A percentile compares a stretch with the other conserved stretches of the same genome.
Conservation (phyloP, 2,329 filamentous ascomycete genomes). For the Neofusicoccum laricinum region DNA sequence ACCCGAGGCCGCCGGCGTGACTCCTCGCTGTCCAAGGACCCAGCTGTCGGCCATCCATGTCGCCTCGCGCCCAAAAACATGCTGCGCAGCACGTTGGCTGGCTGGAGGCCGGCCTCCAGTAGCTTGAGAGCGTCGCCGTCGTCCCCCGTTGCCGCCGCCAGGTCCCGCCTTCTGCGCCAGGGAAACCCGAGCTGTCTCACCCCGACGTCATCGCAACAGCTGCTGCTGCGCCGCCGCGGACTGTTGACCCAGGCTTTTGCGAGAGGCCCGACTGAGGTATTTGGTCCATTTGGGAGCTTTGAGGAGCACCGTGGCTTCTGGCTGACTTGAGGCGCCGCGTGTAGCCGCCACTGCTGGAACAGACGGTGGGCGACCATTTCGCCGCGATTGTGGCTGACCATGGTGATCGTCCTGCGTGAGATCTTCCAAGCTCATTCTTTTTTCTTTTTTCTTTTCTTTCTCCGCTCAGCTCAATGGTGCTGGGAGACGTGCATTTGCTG, state of each 20-base stretch:
- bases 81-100: background rate
- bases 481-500: slow-evolving; percentile 1
- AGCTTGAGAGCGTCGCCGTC: background rate
- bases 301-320: background rate
- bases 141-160: background rate
- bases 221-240: background rate
- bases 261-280: slow-evolving; percentile 33
- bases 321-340: background rate
- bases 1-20: background rate
- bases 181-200: background rate
- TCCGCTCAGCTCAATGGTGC: too few relatives aligned
- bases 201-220: background rate
- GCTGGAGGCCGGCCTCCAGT: background rate
- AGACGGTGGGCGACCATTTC: slow-evolving; percentile 73
- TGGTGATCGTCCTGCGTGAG: slow-evolving; percentile 63
- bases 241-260: slow-evolving; percentile 32
- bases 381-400: slow-evolving; percentile 59
- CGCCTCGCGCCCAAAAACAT: background rate
- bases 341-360: slow-evolving; percentile 63
- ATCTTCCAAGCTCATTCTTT: too few relatives aligned
- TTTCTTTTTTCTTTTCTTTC: too few relatives aligned
- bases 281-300: slow-evolving; percentile 15
- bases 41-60: background rate
- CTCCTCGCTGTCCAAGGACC: background rate
- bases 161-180: background rate